A percentile compares a stretch with the other conserved stretches of the same genome.
phyloP scores from a whole-genome alignment of 1,139 yeast genomes.

The Blastobotrys apis region DNA sequence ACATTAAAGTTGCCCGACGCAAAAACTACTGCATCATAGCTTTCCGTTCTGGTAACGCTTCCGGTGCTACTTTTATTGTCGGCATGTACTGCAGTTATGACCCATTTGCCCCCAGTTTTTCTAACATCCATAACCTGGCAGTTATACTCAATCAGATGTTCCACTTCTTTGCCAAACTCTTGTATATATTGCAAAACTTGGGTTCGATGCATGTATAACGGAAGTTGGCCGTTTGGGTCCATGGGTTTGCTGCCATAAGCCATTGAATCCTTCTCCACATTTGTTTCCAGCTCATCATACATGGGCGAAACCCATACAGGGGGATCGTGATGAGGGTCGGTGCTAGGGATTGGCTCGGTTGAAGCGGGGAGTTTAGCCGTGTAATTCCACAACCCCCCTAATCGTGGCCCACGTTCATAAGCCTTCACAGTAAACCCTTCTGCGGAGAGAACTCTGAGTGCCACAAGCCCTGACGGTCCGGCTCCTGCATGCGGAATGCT shows the following conservation, averaged over 20 bases:
- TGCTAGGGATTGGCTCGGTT: conserved; percentile 24
- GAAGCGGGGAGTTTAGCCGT: no score
- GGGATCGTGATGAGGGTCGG: conserved; percentile 23
- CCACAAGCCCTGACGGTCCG: conserved; percentile 64
- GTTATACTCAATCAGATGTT: conserved; percentile 36
- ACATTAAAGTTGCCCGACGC: conserved; percentile 57
- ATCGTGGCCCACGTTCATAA: conserved; percentile 46
- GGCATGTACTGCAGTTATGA: conserved; percentile 25
- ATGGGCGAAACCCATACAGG: conserved; percentile 38
- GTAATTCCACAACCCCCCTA: conserved; percentile 53
- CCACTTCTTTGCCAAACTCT: conserved; percentile 43
- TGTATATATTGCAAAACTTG: conserved; percentile 48
- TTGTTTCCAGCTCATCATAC: conserved; percentile 54
- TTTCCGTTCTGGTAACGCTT: conserved; percentile 21
- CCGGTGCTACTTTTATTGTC: neutral
- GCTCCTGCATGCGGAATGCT: conserved; percentile 40
- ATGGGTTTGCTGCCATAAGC: conserved; percentile 49
- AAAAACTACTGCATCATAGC: conserved; percentile 51
- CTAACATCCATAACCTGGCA: conserved; percentile 38
- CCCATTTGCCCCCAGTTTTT: conserved; percentile 41
- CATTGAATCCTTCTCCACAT: conserved; percentile 57
- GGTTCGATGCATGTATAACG: conserved; percentile 49
- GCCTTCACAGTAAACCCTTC: conserved; percentile 48
- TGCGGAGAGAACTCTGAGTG: conserved; percentile 49
- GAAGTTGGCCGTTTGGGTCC: conserved; percentile 44